Evolutionary conservation across 257 asterid genomes (phyloP), one percentile per base, ranked within the genome.

Genomic region (Nicotiana knightiana): DNA sequence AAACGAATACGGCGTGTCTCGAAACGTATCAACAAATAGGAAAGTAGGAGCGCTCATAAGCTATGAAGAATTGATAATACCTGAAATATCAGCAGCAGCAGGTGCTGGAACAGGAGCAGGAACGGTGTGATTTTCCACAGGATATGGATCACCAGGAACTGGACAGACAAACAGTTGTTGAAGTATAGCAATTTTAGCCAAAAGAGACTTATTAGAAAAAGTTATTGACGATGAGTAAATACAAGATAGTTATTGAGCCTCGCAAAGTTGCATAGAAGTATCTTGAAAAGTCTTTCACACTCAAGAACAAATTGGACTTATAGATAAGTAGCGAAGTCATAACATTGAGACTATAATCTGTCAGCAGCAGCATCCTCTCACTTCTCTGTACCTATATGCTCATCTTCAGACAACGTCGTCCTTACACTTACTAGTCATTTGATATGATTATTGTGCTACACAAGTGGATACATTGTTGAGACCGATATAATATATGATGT

Each of bases 131-230:
- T 88, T 90, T 83, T 87, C 83, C 58, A 82, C 80, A 6, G 88
- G 91, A 88, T 90, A 89, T 59, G 97, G 95, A 57, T 91, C 93
- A 12, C 99, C 99, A 35, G 99, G 99, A 89, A 89, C 99, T 96
- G 92, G 82, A 80, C 58, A 67, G 83, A 30, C 70, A 37, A 77
- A 43, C 78, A 80, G 43, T 51, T 21, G 0, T 75, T 73, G 4
- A 75, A 28, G 61, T 24, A 73, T 2, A 51, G 80, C 30, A 28
- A 24, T 16, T 75, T 28, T 51, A 75, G 53, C 63, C 26, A 28
- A 75, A 51, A 28, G 39, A 73, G 15, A 35, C 12, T 48, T 48
- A 73, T 13, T 24, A 73, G 61, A 17, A 73, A 43, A 48, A 73
- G 79, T 26, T 24, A 73, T 48, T 7, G 39, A 24, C 21, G 7